Percentiles rank a stretch among this genome's conserved stretches.
phyloP scores from a whole-genome alignment of 2,329 filamentous ascomycete species.

The Aureobasidium sp. region DNA sequence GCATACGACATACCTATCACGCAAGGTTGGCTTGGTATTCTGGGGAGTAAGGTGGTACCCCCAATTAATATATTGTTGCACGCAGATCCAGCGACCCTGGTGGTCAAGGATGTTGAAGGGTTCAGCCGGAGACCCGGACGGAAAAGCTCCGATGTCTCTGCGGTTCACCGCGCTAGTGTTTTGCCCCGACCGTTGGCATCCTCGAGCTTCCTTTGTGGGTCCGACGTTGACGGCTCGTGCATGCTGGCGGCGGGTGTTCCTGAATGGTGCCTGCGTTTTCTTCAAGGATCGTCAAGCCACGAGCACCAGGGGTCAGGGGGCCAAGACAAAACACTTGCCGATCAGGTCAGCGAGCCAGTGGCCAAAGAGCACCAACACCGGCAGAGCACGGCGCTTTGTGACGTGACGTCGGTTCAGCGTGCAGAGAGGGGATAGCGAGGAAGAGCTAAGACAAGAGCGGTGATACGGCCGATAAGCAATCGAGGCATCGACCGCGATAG shows the following conservation, averaged over 20 bases:
- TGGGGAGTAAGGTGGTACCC: neutral
- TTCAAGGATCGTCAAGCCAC: conserved; percentile 7
- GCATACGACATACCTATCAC: neutral
- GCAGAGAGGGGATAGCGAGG: neutral
- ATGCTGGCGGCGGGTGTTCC: conserved; percentile 12
- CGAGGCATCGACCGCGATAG: neutral
- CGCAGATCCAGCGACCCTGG: neutral
- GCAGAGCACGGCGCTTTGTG: neutral
- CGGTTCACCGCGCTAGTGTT: conserved; percentile 7
- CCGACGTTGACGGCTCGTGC: conserved; percentile 11
- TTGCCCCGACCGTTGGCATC: conserved; percentile 5
- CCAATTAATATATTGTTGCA: neutral
- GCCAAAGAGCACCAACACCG: neutral
- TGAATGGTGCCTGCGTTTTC: conserved; percentile 6
- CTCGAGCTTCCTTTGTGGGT: conserved; percentile 12
- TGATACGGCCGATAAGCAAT: conserved; percentile 4
- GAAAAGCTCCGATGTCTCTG: neutral
- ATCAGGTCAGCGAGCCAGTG: conserved; percentile 8
- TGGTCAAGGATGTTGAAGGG: neutral
- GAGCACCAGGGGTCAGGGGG: conserved; percentile 13
- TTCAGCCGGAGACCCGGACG: neutral
- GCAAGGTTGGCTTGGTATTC: neutral
- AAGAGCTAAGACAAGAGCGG: neutral
- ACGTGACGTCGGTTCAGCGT: neutral
- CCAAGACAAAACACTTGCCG: conserved; percentile 10